Base-by-base conservation (phyloP, 2,329 filamentous ascomycete genomes). In the Cordyceps cateniannulata region DNA sequence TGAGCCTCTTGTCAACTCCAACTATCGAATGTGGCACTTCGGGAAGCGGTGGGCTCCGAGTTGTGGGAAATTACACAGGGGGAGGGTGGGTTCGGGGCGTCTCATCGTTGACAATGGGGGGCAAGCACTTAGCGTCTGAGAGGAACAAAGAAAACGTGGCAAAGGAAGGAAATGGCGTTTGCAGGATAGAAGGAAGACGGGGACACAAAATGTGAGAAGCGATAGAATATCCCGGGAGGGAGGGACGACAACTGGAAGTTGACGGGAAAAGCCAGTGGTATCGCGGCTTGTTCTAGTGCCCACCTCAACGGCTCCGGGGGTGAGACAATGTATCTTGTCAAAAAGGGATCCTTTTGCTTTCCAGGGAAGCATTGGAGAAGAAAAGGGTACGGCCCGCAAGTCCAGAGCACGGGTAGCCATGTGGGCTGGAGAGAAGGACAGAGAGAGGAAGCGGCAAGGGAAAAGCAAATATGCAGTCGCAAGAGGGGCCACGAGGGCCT, bases 21-120 rank as follows among this genome's bases (percentile, higher is more conserved):
- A 29, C n/a, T 38, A 10, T 44, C 10, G 22, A 32, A 48, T 56
- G 52, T 25, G 38, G n/a, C 52, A 24, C 18, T 20, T 44, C 14
- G 40, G 53, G 7, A 47, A 32, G 40, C 24, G 42, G 53, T 48
- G 54, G 44, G 53, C 53, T 24, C 27, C 18, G 20, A 12, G 24
- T 4, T 24, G 52, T 25, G 55, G 55, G 47, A 59, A 44, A 59
- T 59, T 59, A 24, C 35, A 32, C 47, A 50, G 55, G 47, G 53
- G 22, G n/a, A 35, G 7, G n/a, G 16, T 24, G 14, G 40, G 25
- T 20, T n/a, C 6, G 42, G 20, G 27, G 42, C 44, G 29, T 49
- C 29, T 57, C 44, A 57, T 57, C 24, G 24, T 42, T 32, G 24
- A 32, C 45, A 25, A 42, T 42, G 32, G 45, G 44, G 54, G 14